phyloP scores from a whole-genome alignment of 139 green algal species.

The Monoraphidium neglectum region DNA sequence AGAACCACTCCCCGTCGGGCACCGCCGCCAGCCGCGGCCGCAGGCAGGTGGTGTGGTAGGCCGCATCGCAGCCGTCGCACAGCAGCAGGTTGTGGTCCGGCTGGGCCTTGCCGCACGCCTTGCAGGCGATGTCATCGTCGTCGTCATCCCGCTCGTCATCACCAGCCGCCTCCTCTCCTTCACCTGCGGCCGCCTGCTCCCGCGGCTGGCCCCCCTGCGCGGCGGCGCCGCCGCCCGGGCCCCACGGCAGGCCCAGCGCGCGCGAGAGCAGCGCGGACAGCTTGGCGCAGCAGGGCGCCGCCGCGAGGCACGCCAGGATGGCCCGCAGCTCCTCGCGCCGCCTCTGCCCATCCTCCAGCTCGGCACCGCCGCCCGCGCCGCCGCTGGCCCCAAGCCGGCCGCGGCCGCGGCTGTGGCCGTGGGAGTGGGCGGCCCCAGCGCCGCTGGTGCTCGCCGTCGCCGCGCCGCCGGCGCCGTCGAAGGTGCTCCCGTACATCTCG shows the following conservation, averaged over 20 bases:
- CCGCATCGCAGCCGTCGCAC: conserved; percentile 57
- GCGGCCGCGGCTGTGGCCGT: not conserved
- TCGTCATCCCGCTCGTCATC: not conserved
- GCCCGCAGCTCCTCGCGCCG: not conserved
- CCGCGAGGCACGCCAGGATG: conserved; percentile 25
- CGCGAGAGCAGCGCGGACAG: conserved; percentile 36
- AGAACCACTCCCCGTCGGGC: conserved; percentile 35
- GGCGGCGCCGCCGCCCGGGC: not conserved
- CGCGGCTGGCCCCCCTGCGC: not conserved
- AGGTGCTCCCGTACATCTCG: not conserved
- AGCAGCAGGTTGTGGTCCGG: conserved; percentile 49
- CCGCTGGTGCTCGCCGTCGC: conserved; percentile 1
- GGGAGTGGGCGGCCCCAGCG: too few species aligned
- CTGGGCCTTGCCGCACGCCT: conserved; percentile 23
- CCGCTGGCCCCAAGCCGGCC: not conserved
- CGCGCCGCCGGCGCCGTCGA: not conserved
- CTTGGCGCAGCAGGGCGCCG: conserved; percentile 28
- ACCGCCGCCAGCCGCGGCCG: conserved; percentile 24
- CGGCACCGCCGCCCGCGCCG: not conserved
- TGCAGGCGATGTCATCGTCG: conserved; percentile 21
- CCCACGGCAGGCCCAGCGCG: conserved; percentile 29
- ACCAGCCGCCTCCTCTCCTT: not conserved
- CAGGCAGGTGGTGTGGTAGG: conserved; percentile 54
- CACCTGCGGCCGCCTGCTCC: not conserved
- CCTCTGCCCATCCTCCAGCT: too few species aligned